Base-by-base conservation (phyloP, 495 filamentous ascomycete species). In the Neurospora sp. region DNA sequence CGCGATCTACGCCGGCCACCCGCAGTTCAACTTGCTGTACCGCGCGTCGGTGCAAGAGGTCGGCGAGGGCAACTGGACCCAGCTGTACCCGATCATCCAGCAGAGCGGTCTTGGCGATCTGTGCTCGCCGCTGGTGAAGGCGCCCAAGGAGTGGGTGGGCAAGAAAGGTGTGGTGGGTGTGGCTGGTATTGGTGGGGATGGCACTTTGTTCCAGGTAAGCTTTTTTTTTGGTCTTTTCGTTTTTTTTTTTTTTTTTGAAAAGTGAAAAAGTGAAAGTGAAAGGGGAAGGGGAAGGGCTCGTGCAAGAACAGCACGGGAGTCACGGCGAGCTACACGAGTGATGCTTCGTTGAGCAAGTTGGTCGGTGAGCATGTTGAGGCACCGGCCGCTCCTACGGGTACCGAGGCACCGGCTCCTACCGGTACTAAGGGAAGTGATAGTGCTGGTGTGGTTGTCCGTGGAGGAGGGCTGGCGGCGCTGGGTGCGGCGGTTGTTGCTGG, bases 141-240 rank as follows among this genome's bases (percentile, higher is more conserved):
- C 83, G 14, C 84, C 85, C 27, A 72, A 75, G 38, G 79, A 78
- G 16, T 88, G 79, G 77, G 83, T 81, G 4, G 86, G 86, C 31
- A 78, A 86, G 76, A 86, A 85, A 75, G 87, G 83, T 40, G 77
- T 87, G 14, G 74, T 88, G 48, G 75, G 82, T 5, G 70, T 88
- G 20, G 82, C 83, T 1, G 77, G 77, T 31, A 74, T 83, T 40
- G 85, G 80, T 5, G 72, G 79, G 0, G 87, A 88, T 71, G 87
- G 87, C 3, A 73, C 83, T 7, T 76, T 88, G 9, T 88, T 81
- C 77, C 85, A 87, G 82, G 87, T 88, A 1, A 35, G 16, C 12
- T 31, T 16, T 41, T 27, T 27, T 3, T 27, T 27, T 2, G n/a
- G n/a, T 27, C 0, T 27, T 27, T 27, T 31, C 9, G 37, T 27